These are phyloP conservation scores for Phialemoniopsis sp. DNA, from an alignment of 2,329 filamentous ascomycete species.

Conservation along the genomic window DNA sequence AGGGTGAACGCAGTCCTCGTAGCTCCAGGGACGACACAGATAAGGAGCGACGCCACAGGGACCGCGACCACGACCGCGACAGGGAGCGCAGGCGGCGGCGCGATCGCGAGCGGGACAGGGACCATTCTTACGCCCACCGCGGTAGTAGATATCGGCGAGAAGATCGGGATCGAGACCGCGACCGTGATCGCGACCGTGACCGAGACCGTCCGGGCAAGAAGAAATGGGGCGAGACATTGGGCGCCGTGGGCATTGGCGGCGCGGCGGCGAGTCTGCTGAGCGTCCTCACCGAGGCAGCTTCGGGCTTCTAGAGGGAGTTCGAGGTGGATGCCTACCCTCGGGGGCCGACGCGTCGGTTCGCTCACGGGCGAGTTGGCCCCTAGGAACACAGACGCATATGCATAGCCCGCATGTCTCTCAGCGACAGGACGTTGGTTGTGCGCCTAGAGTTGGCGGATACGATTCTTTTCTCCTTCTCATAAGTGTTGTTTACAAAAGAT, in stretches of 20 bases:
- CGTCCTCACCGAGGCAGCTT: conserved; percentile 54
- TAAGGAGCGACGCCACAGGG: conserved; percentile 18
- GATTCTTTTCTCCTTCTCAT: no score
- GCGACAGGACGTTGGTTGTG: no score
- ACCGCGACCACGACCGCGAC: conserved; percentile 16
- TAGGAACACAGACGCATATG: no score
- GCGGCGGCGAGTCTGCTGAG: conserved; percentile 55
- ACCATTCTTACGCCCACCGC: conserved; percentile 14
- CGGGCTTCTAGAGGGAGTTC: conserved; percentile 14
- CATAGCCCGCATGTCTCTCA: no score
- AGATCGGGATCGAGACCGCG: conserved; percentile 20
- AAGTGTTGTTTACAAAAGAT: no score
- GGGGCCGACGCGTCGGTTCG: neutral
- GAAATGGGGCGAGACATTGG: conserved; percentile 50
- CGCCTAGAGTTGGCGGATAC: no score
- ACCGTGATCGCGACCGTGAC: conserved; percentile 24
- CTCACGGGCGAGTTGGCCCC: no score
- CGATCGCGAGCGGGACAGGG: conserved; percentile 23
- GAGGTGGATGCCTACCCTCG: no score
- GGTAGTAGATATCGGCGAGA: conserved; percentile 8
- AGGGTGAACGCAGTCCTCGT: conserved; percentile 7
- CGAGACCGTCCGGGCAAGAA: conserved; percentile 31
- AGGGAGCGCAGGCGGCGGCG: neutral
- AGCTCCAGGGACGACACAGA: conserved; percentile 15
- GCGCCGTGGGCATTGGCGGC: conserved; percentile 56